Evolutionary conservation across 306 rosid species (phyloP).

Genomic region (Arachis stenosperma): DNA sequence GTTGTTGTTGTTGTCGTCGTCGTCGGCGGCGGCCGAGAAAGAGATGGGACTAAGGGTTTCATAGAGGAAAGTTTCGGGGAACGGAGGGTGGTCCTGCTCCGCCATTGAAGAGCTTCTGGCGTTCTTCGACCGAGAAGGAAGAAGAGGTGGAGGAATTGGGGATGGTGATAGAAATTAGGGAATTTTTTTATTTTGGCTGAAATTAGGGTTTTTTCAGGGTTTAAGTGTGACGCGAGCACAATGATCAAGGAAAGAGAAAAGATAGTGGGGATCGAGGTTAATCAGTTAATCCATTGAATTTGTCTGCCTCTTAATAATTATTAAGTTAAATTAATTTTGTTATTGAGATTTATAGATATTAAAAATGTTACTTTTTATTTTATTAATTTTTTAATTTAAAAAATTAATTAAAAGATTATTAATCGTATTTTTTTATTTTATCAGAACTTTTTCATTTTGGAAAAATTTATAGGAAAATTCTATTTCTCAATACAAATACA

Average conservation of each 20-base stretch:
- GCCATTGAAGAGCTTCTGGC: conserved; percentile 47
- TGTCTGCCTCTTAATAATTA: too few species aligned
- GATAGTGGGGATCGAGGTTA: neutral
- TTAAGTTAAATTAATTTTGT: too few species aligned
- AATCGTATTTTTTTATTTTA: too few species aligned
- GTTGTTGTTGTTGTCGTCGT: neutral
- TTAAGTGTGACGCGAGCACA: conserved; percentile 9
- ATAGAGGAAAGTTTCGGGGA: conserved; percentile 51
- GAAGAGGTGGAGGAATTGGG: neutral
- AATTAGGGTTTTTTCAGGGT: conserved; percentile 29
- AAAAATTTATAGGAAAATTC: too few species aligned
- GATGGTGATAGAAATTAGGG: conserved; percentile 31
- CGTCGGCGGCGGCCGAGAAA: conserved; percentile 33
- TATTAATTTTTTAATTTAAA: too few species aligned
- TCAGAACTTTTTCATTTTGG: too few species aligned
- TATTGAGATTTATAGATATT: too few species aligned
- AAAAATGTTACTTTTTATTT: too few species aligned
- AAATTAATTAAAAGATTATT: too few species aligned
- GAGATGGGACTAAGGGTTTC: conserved; percentile 61
- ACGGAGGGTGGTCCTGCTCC: conserved; percentile 22
- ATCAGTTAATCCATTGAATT: too few species aligned
- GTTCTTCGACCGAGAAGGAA: neutral
- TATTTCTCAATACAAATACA: too few species aligned
- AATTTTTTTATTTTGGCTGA: neutral
- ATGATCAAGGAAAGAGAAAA: neutral